phyloP scores from a whole-genome alignment of 225 moss, liverwort and hornwort genomes.

The Thuidium tamariscinum region DNA sequence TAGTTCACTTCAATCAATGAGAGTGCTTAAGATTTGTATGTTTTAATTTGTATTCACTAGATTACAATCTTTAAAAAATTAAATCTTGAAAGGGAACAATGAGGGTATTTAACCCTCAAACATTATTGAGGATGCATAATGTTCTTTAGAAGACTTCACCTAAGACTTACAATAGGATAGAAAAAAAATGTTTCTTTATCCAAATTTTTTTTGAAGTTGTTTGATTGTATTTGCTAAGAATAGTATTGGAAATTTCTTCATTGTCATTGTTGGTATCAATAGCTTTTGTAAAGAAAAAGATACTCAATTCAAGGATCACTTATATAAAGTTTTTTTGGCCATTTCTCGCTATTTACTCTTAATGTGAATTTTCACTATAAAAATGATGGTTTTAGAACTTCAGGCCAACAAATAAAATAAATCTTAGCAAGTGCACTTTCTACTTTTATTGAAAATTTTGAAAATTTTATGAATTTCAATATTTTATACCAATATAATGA shows the following conservation, averaged over 20 bases:
- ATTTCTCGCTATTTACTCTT: background rate
- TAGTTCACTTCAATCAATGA: background rate
- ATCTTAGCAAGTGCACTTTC: background rate
- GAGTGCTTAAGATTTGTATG: too few relatives aligned
- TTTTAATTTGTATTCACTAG: background rate
- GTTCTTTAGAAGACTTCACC: background rate
- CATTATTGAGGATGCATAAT: fast-evolving
- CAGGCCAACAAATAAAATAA: background rate
- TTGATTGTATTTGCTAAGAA: background rate
- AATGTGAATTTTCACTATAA: background rate
- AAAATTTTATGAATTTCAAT: background rate
- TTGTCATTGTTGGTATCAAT: background rate
- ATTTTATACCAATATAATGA: background rate
- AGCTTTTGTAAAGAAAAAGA: background rate
- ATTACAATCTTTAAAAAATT: background rate
- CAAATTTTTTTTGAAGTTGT: background rate
- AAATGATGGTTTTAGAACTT: background rate
- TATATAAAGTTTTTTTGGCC: background rate
- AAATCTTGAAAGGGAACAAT: background rate
- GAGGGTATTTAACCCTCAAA: fast-evolving
- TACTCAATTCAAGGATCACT: background rate
- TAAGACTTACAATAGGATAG: background rate
- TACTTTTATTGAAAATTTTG: background rate
- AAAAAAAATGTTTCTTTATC: background rate
- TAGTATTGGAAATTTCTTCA: background rate